Conservation (phyloP, 1,284 basidiomycete species). For the Phellinidium pouzarii region DNA sequence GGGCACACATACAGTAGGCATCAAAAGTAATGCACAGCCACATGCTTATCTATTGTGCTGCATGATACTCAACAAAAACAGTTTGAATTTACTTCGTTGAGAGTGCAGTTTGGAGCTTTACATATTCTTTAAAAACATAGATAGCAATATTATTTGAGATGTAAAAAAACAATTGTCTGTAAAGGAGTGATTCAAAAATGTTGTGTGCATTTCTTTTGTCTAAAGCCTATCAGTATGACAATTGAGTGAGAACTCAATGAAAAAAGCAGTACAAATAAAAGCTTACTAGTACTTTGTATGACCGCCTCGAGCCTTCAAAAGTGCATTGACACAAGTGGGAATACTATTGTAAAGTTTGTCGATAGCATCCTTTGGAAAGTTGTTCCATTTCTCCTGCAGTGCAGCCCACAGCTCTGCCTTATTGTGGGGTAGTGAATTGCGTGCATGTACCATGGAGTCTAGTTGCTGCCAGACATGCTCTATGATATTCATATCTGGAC, state of each 20-base stretch:
- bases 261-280: not conserved
- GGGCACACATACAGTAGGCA: not conserved
- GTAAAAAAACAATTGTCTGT: not conserved
- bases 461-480: constrained; percentile 32
- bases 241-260: not conserved
- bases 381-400: constrained; percentile 24
- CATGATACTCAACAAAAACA: not conserved
- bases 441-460: constrained; percentile 21
- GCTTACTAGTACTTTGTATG: constrained; percentile 23
- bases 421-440: constrained; percentile 22
- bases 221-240: not conserved
- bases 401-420: constrained; percentile 26
- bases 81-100: not conserved
- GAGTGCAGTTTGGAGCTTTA: no score
- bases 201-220: constrained; percentile 2
- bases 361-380: constrained; percentile 19
- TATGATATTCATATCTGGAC: constrained; percentile 34
- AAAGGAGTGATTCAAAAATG: not conserved
- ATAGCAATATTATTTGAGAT: not conserved
- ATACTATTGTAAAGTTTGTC: constrained; percentile 22
- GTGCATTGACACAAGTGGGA: constrained; percentile 19
- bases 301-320: constrained; percentile 21
- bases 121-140: not conserved
- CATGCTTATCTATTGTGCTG: not conserved
- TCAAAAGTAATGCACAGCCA: constrained; percentile 2